These are phyloP conservation scores for Jimgerdemannia lactiflua DNA, from an alignment of 192 early-diverging fungal species.

Conservation along the genomic window DNA sequence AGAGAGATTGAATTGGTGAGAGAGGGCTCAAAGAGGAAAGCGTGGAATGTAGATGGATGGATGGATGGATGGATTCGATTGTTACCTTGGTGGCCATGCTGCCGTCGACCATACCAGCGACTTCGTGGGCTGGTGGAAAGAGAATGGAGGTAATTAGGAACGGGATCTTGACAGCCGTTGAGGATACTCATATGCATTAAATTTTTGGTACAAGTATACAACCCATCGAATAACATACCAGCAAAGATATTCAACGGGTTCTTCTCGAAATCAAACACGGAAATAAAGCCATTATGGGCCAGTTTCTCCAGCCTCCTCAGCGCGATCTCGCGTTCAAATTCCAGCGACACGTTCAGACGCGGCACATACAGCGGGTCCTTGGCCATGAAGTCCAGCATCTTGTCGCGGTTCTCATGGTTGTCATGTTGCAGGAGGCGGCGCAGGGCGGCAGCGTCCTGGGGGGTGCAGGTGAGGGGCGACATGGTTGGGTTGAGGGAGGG, in stretches of 20 bases:
- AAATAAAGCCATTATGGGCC: conserved; percentile 53
- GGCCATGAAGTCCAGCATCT: conserved; percentile 45
- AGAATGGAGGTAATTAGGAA: no score
- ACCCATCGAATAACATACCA: conserved; percentile 19
- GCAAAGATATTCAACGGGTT: conserved; percentile 66
- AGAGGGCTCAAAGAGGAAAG: not conserved
- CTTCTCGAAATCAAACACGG: conserved; percentile 66
- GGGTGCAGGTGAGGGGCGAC: conserved; percentile 9
- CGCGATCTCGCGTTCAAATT: conserved; percentile 63
- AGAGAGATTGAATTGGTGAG: not conserved
- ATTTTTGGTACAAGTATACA: no score
- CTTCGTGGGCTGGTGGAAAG: conserved; percentile 51
- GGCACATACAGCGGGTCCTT: conserved; percentile 57
- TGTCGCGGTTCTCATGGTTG: conserved; percentile 52
- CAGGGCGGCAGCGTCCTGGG: conserved; percentile 24
- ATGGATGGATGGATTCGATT: not conserved
- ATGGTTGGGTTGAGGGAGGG: not conserved
- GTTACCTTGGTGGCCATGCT: conserved; percentile 62
- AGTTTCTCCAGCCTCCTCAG: conserved; percentile 48
- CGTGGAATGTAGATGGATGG: not conserved
- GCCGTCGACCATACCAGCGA: conserved; percentile 71
- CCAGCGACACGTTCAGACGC: conserved; percentile 59
- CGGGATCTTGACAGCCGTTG: no score
- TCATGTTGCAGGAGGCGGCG: conserved; percentile 43
- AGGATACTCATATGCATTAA: no score